Conservation (phyloP, 148 eudicot genomes). For the Persicaria tinctoria region DNA sequence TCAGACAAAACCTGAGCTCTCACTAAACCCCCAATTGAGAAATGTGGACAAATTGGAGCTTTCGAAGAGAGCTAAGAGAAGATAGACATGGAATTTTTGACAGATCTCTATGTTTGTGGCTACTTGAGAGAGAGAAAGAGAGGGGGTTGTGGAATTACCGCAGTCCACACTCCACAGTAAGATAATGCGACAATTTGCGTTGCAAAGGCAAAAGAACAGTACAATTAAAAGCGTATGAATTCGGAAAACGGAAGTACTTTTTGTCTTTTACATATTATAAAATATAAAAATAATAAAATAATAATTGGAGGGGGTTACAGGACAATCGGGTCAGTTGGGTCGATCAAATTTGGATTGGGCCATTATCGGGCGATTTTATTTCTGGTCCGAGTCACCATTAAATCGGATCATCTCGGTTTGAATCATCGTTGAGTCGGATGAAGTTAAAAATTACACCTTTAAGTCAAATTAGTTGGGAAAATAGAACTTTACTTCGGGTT, state of each 20-base stretch:
- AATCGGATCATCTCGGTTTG: too few species aligned
- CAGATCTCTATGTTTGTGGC: not conserved
- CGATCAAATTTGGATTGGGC: too few species aligned
- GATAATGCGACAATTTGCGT: constrained; percentile 22
- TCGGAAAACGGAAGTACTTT: not conserved
- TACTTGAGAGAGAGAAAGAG: constrained; percentile 10
- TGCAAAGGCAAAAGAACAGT: not conserved
- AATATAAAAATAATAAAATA: too few species aligned
- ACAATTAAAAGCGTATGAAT: not conserved
- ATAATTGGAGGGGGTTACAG: too few species aligned
- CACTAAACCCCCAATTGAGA: not conserved
- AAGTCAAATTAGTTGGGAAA: too few species aligned
- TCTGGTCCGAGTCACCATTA: too few species aligned
- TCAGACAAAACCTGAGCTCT: constrained; percentile 25
- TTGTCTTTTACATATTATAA: not conserved
- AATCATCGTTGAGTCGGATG: too few species aligned
- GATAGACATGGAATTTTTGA: not conserved
- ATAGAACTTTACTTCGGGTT: too few species aligned
- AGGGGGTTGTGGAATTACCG: constrained; percentile 32
- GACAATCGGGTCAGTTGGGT: too few species aligned
- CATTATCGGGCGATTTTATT: too few species aligned
- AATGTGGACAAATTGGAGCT: not conserved
- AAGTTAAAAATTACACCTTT: too few species aligned
- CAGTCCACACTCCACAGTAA: constrained; percentile 15
- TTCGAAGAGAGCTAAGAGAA: not conserved